These are phyloP conservation scores for Scedosporium boydii DNA, from an alignment of 2,329 filamentous ascomycete genomes.

Conservation along the genomic window DNA sequence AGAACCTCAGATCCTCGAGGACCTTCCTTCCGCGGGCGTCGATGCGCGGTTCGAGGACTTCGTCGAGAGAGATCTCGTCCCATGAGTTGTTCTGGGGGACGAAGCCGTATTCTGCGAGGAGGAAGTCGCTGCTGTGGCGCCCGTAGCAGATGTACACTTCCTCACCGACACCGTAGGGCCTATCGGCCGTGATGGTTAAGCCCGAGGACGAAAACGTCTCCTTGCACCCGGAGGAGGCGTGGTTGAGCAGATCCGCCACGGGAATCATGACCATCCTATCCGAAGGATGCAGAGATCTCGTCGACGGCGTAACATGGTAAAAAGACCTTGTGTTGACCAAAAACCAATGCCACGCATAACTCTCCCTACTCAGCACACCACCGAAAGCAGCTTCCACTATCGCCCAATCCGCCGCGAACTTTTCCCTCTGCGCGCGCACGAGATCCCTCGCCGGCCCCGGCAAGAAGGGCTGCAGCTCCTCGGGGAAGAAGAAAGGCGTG, in stretches of 20 bases:
- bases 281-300: constrained; percentile 31
- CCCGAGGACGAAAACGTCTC: constrained; percentile 38
- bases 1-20: constrained; percentile 37
- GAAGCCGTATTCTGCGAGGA: constrained; percentile 59
- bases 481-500: constrained; percentile 40
- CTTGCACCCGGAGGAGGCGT: constrained; percentile 37
- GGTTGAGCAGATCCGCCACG: constrained; percentile 64
- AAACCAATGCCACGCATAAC: constrained; percentile 48
- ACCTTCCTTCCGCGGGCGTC: constrained; percentile 21
- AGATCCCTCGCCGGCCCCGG: constrained; percentile 33
- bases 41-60: constrained; percentile 31
- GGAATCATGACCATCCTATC: constrained; percentile 63
- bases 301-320: constrained; percentile 41
- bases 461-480: constrained; percentile 33
- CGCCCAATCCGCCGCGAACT: constrained; percentile 31
- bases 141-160: constrained; percentile 66
- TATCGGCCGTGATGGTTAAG: constrained; percentile 45
- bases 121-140: constrained; percentile 60
- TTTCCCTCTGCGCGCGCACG: constrained; percentile 40
- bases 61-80: constrained; percentile 40
- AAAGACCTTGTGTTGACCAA: constrained; percentile 55
- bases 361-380: constrained; percentile 21
- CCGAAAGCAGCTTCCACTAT: constrained; percentile 19
- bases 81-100: constrained; percentile 37
- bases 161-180: constrained; percentile 43